phyloP scores from a whole-genome alignment of 257 asterid species.

The Solanum lycopersicoides region DNA sequence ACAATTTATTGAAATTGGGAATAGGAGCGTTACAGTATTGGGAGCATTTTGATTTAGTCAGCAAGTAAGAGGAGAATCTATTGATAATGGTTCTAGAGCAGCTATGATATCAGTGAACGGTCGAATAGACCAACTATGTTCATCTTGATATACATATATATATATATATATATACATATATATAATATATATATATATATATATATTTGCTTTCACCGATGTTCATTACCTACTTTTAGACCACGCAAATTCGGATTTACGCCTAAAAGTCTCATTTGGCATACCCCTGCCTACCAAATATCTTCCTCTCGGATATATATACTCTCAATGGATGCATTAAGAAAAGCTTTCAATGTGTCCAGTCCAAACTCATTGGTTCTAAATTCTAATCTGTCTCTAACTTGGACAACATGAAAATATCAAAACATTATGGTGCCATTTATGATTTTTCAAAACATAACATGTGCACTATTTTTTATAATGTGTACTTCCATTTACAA shows the following conservation, averaged over 20 bases:
- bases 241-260: background rate
- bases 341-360: background rate
- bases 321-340: background rate
- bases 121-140: background rate
- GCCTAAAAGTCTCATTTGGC: background rate
- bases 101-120: background rate
- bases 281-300: background rate
- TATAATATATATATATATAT: too few relatives aligned
- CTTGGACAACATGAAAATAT: background rate
- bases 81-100: background rate
- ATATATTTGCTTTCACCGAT: background rate
- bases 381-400: background rate
- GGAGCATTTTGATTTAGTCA: background rate
- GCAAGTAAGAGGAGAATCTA: background rate
- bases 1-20: background rate
- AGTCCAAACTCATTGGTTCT: background rate
- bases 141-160: background rate
- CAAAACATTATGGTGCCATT: background rate
- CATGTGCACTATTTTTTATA: background rate
- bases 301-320: background rate
- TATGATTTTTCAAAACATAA: background rate
- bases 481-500: background rate
- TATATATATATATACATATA: background rate
- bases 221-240: background rate
- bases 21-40: background rate